These are phyloP conservation scores for Gynandropsis gynandra DNA, from an alignment of 345 rosid genomes.

Conservation along the genomic window DNA sequence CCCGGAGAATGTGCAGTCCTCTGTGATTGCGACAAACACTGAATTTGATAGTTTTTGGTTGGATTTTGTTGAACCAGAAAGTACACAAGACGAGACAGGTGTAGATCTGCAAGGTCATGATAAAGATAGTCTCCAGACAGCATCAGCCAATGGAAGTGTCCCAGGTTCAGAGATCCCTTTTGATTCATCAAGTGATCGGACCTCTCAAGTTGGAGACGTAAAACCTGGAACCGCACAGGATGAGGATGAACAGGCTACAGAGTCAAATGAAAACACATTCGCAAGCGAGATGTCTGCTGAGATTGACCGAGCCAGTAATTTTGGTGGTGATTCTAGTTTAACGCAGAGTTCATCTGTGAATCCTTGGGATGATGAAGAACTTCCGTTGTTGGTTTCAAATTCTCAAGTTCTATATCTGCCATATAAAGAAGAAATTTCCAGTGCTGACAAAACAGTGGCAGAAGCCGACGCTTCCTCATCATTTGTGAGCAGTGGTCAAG, in stretches of 20 bases:
- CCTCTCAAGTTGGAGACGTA: slow-evolving; percentile 23
- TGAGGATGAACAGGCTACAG: slow-evolving; percentile 31
- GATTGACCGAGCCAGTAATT: slow-evolving; percentile 23
- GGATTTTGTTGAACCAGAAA: slow-evolving; percentile 28
- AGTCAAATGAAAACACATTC: slow-evolving; percentile 28
- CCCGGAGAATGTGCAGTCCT: slow-evolving; percentile 9
- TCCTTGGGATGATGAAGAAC: slow-evolving; percentile 59
- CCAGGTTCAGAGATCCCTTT: slow-evolving; percentile 26
- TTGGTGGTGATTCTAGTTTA: slow-evolving; percentile 30
- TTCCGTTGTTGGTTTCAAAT: slow-evolving; percentile 49
- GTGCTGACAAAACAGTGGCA: slow-evolving; percentile 23
- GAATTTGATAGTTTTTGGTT: slow-evolving; percentile 28
- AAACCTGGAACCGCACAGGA: slow-evolving; percentile 32
- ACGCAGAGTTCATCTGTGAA: slow-evolving; percentile 39
- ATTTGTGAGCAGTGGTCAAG: slow-evolving; percentile 37
- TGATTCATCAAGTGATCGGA: slow-evolving; percentile 30
- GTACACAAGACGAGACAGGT: slow-evolving; percentile 15
- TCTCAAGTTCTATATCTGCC: slow-evolving; percentile 74
- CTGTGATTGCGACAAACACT: slow-evolving; percentile 15
- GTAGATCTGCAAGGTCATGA: slow-evolving; percentile 12
- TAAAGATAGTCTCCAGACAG: slow-evolving; percentile 13
- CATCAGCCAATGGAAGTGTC: slow-evolving; percentile 23
- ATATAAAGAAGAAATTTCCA: slow-evolving; percentile 48
- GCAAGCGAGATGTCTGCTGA: slow-evolving; percentile 29
- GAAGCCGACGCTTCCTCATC: slow-evolving; percentile 54